Base-by-base conservation (phyloP, 331 rosid species). In the Pyrus hybrid region DNA sequence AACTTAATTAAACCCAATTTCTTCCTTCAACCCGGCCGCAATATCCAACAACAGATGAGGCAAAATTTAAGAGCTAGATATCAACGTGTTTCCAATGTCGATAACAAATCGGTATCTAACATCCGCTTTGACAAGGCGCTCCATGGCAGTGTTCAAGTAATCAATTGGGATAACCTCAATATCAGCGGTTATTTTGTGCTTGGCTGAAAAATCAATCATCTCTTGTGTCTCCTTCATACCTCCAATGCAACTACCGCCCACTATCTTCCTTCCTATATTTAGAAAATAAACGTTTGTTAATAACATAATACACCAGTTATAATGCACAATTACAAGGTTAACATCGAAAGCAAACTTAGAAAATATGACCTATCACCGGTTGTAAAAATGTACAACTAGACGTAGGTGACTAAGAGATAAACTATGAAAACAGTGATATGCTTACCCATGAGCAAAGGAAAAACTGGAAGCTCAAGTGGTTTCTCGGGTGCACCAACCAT, bases 181-280 rank as follows among this genome's bases (percentile, higher is more conserved):
- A 13, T 79, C 83, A 30, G 79, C 69, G 1, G 74, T 67, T 21
- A 79, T 56, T 43, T 67, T 57, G 60, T 79, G 77, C 26, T 79
- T 43, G 17, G 62, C 82, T 22, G 77, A 71, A 17, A 79, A 79
- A 37, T 79, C 77, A 25, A 79, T 41, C 82, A 79, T 79, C 14
- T 79, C 77, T 67, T 79, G 82, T 57, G 68, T 79, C 49, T 72
- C 82, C 61, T 64, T 79, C 77, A 72, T 54, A 8, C 82, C 77
- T 56, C 82, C 82, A 9, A 58, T 18, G 49, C 23, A 20, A 64
- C 53, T 78, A 3, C 77, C 77, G 13, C 21, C 82, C 10, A 79
- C 61, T 17, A 72, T 56, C 82, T 72, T 79, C 41, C 82, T 65
- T 43, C 73, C 77, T 79, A 29, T 69, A 21, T 26, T 70, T 51